A percentile compares a stretch with the other conserved stretches of the same genome.
These are phyloP conservation scores for Wilhelminamyces savonicus DNA, from an alignment of 805 yeast genomes.

Conservation along the genomic window DNA sequence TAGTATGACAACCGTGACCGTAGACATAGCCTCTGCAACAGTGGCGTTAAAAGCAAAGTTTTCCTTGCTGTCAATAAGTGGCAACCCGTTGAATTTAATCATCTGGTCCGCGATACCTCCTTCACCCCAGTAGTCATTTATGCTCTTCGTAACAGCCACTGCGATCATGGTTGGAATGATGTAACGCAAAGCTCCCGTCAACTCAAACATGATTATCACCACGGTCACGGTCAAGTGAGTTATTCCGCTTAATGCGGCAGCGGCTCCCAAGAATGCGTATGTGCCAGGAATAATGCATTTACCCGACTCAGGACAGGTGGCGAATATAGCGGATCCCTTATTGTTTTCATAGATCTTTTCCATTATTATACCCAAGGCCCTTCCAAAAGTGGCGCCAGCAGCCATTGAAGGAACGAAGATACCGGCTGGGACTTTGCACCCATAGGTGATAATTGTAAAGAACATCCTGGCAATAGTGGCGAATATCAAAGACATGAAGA, in stretches of 20 bases:
- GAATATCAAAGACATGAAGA: constrained; percentile 48
- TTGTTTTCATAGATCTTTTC: constrained; percentile 34
- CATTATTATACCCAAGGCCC: constrained; percentile 74
- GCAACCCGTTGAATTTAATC: constrained; percentile 83
- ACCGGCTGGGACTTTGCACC: constrained; percentile 95
- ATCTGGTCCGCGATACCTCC: constrained; percentile 95
- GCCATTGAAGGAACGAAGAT: constrained; percentile 97
- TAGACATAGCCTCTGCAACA: constrained; percentile 61
- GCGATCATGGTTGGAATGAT: constrained; percentile 95
- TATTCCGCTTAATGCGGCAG: constrained; percentile 89
- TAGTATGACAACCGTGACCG: constrained; percentile 30
- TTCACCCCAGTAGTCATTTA: constrained; percentile 70
- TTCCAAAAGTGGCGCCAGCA: constrained; percentile 90
- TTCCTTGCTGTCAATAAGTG: constrained; percentile 69
- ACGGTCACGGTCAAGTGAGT: constrained; percentile 90
- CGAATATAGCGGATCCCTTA: constrained; percentile 28
- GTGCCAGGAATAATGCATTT: constrained; percentile 86
- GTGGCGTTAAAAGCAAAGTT: constrained; percentile 46
- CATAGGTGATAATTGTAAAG: constrained; percentile 80
- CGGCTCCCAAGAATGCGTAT: constrained; percentile 94
- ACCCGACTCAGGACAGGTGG: constrained; percentile 24
- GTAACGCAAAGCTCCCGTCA: constrained; percentile 90
- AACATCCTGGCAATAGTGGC: constrained; percentile 71
- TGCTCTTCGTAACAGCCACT: constrained; percentile 77
- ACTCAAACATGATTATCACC: constrained; percentile 90